Evolutionary conservation across 2,329 filamentous ascomycete genomes (phyloP).

Genomic region (Diaporthe australafricana): DNA sequence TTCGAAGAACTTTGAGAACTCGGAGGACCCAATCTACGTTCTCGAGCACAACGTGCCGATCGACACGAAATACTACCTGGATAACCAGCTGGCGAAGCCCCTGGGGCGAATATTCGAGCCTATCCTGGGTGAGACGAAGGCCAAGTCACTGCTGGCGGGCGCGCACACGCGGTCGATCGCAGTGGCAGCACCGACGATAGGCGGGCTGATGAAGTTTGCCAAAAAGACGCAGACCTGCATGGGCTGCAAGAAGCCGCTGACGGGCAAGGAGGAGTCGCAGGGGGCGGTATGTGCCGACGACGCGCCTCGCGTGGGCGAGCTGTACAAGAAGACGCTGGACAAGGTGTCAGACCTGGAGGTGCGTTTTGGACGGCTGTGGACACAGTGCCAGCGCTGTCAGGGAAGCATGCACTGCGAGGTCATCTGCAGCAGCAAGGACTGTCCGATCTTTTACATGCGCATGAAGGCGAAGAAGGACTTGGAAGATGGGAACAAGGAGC

Average conservation of each 20-base stretch:
- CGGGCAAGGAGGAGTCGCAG: constrained; percentile 79
- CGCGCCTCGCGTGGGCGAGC: constrained; percentile 84
- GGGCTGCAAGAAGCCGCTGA: constrained; percentile 97
- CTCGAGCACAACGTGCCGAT: constrained; percentile 98
- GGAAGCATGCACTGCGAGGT: constrained; percentile 98
- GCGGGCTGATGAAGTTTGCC: constrained; percentile 97
- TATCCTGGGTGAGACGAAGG: constrained; percentile 93
- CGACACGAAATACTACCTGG: constrained; percentile 97
- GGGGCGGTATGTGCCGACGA: constrained; percentile 93
- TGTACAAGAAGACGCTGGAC: constrained; percentile 91
- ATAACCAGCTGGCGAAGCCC: constrained; percentile 97
- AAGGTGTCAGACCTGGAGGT: constrained; percentile 94
- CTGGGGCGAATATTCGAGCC: constrained; percentile 96
- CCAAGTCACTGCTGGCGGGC: constrained; percentile 85
- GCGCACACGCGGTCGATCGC: constrained; percentile 96
- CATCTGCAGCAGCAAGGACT: constrained; percentile 95
- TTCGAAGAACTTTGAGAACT: constrained; percentile 96
- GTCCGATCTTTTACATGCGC: constrained; percentile 99
- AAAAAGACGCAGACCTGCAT: constrained; percentile 99
- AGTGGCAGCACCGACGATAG: constrained; percentile 89
- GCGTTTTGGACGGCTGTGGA: constrained; percentile 93
- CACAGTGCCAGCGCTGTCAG: constrained; percentile 97
- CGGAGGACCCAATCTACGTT: constrained; percentile 96
- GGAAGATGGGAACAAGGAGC: constrained; percentile 91
- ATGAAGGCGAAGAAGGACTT: constrained; percentile 99